Evolutionary conservation across 176 grass and related monocot species (phyloP), one percentile per base, ranked within the genome.

Genomic region (Oryza punctata): DNA sequence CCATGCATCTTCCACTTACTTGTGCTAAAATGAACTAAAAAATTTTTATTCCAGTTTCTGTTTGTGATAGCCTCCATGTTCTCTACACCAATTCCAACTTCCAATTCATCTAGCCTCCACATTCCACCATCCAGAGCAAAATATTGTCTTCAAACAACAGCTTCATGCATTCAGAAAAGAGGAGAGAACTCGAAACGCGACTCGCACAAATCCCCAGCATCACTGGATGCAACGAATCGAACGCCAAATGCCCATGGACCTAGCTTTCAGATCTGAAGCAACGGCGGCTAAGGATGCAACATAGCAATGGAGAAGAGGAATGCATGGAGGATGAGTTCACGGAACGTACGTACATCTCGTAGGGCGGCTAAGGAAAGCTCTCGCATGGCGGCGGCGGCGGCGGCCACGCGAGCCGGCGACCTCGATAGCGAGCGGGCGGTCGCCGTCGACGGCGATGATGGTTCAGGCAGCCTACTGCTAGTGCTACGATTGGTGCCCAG

Each of bases 381-480:
- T 47, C 12, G 13, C 45, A 47, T 47, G 59, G 75, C 24, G 23
- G 49, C 49, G 49, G 49, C 47, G 18, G 59, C 76, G 25, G 32
- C 3, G 32, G 32, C 32, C 4, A 4, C 32, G 32, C 32, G 32
- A 33, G 32, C 32, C 45, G 45, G 10, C 45, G 45, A 47, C 12
- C 45, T 47, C 45, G 45, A 13, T 2, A 47, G 45, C 12, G 45
- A 47, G 45, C 45, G 38, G 45, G 26, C 63, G 11, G 70, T 15
- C 81, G 83, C 66, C 67, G 52, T 26, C 52, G 52, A 85, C 45
- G 45, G 9, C 45, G 45, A 47, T 10, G 38, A 40, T 10, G 38
- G 38, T 10, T 40, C 38, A 40, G 38, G 5, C 33, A 35, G 4
- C 38, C 1, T 33, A 33, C 32, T 33, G 32, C 32, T 33, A 33